phyloP scores from a whole-genome alignment of 139 green algal genomes.

The Edaphochlamys debaryana region DNA sequence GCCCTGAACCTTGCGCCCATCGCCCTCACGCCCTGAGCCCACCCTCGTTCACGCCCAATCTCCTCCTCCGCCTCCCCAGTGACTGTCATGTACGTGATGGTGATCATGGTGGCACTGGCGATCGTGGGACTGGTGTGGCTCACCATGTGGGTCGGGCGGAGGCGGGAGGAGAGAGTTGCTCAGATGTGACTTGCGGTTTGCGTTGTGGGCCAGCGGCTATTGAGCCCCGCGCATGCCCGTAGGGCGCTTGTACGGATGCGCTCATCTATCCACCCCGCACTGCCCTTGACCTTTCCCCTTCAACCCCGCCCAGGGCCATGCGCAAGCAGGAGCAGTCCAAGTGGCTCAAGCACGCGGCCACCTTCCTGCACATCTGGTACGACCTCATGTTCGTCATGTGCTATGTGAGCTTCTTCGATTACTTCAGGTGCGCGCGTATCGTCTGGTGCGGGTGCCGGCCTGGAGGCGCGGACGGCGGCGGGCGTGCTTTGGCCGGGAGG shows the following conservation, averaged over 20 bases:
- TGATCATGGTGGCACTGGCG: neutral
- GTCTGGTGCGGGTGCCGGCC: neutral
- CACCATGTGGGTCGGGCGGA: neutral
- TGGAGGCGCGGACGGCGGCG: too few species aligned
- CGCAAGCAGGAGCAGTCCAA: conserved; percentile 39
- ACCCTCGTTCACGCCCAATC: neutral
- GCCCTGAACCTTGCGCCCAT: neutral
- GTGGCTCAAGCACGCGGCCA: neutral
- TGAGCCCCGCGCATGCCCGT: too few species aligned
- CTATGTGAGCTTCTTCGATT: neutral
- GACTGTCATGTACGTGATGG: conserved; percentile 17
- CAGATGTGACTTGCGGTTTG: too few species aligned
- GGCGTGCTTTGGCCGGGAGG: too few species aligned
- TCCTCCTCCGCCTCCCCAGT: neutral
- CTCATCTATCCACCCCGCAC: neutral
- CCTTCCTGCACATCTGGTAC: conserved; percentile 5
- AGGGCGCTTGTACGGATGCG: too few species aligned
- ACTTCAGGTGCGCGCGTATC: neutral
- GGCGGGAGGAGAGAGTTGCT: too few species aligned
- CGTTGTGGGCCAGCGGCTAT: too few species aligned
- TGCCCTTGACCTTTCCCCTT: neutral
- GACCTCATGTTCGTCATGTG: conserved; percentile 10
- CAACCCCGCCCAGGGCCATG: neutral
- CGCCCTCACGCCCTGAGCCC: too few species aligned
- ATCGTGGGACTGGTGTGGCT: conserved; percentile 8